Conservation (phyloP, 345 rosid genomes). For the Pistacia integerrima region DNA sequence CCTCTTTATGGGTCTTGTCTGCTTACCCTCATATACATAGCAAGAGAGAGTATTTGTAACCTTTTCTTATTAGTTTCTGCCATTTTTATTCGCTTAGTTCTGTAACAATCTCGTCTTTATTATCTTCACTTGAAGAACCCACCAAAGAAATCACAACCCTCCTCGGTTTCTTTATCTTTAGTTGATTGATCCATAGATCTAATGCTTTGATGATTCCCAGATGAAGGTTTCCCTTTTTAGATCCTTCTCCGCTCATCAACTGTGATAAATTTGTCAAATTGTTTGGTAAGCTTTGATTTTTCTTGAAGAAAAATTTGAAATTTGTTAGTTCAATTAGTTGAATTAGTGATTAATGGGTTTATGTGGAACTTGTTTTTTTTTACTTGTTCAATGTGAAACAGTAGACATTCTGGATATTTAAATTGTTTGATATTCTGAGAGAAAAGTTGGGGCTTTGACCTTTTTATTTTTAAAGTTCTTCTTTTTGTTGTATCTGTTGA, state of each 20-base stretch:
- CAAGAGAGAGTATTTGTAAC: conserved; percentile 1
- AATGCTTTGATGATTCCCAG: conserved; percentile 27
- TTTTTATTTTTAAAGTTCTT: conserved; percentile 15
- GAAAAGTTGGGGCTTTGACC: conserved; percentile 35
- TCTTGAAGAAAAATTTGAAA: conserved; percentile 7
- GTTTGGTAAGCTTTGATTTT: conserved; percentile 35
- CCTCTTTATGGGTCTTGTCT: conserved; percentile 75
- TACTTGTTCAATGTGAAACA: conserved; percentile 31
- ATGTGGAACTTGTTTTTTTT: not conserved
- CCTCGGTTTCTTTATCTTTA: conserved; percentile 8
- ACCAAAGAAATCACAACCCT: not conserved
- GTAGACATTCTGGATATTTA: conserved; percentile 22
- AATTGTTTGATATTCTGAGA: conserved; percentile 17
- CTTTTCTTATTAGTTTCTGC: conserved; percentile 10
- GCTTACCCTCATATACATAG: conserved; percentile 26
- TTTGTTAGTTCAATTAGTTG: conserved; percentile 21
- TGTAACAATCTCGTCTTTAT: conserved; percentile 10
- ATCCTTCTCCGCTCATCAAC: conserved; percentile 29
- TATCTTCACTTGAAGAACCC: conserved; percentile 21
- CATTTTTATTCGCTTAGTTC: conserved; percentile 17
- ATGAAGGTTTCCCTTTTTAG: conserved; percentile 33
- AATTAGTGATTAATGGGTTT: conserved; percentile 22
- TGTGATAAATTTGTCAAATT: conserved; percentile 20
- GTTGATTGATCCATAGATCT: conserved; percentile 66
- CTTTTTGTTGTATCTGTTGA: conserved; percentile 21